A percentile compares a stretch with the other conserved stretches of the same genome.
Evolutionary conservation across 495 filamentous ascomycete genomes (phyloP).

Genomic region (Trichoderma parareesei): DNA sequence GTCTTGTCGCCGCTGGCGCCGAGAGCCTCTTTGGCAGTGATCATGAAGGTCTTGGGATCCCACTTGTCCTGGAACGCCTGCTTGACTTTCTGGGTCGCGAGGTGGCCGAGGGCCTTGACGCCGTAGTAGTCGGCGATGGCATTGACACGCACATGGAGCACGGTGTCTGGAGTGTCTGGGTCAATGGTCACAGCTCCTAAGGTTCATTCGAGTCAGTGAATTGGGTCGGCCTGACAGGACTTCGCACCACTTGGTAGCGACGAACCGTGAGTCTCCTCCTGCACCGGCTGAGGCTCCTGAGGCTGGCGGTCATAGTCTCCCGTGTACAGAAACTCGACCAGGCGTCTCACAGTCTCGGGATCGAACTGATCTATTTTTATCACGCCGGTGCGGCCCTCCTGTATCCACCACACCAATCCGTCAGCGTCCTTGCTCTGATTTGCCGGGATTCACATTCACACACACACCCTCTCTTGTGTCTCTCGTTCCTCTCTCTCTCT

Average conservation of each 20-base stretch:
- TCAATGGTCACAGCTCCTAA: neutral
- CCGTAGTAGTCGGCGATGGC: constrained; percentile 6
- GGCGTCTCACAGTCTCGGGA: neutral
- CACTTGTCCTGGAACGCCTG: neutral
- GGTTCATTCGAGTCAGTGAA: neutral
- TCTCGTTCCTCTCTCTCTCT: too few species aligned
- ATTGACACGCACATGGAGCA: neutral
- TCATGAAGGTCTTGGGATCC: neutral
- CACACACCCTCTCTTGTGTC: too few species aligned
- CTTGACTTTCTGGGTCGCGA: neutral
- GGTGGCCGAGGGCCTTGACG: neutral
- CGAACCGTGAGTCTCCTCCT: neutral
- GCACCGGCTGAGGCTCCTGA: neutral
- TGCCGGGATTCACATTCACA: too few species aligned
- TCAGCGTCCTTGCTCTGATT: too few species aligned
- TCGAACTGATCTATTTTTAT: neutral
- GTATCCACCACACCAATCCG: neutral
- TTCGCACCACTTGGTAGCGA: neutral
- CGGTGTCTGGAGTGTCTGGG: neutral
- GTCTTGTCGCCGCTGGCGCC: neutral
- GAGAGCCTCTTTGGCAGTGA: neutral
- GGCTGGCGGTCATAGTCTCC: constrained; percentile 10
- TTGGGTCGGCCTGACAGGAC: neutral
- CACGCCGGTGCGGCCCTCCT: neutral
- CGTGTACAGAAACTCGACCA: constrained; percentile 19